Evolutionary conservation across 805 yeast genomes (phyloP), one percentile per base, ranked within the genome.

Genomic region (Brettanomyces nanus): DNA sequence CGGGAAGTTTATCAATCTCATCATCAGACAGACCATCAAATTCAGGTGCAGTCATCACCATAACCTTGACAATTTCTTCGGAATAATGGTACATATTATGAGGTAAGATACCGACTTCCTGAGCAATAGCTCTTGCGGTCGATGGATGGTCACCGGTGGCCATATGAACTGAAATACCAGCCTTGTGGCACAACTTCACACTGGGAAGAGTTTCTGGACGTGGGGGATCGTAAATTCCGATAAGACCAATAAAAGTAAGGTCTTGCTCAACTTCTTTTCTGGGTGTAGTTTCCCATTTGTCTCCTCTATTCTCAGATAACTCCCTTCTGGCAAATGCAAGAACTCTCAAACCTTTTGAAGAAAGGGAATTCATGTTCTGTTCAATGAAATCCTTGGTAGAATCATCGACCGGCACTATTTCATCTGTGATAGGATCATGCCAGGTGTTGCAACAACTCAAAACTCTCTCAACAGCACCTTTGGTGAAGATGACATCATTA

Each of bases 191-290:
- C 42, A 62, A 56, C 48, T 70, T 71, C 18, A 82, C 89, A 5
- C 84, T 72, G 10, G 65, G 72, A 9, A 75, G 72, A 13, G 85
- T 74, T 61, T 82, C 89, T 10, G 65, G 62, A 49, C 90, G 68
- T 40, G 90, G 90, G 15, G 90, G 90, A 55, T 82, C 90, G 52
- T 82, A 81, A 46, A 82, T 80, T 44, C 90, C 90, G 48, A 80
- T 75, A 18, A 82, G 62, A 3, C 90, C 90, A 29, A 76, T 62
- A 48, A 82, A 77, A 3, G 64, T 67, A 36, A 82, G 63, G 10
- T 66, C 63, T 10, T 53, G 44, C 55, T 82, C 90, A 36, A 80
- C 68, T 5, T 48, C 42, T 0, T 52, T 66, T 38, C 82, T 65
- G 22, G 58, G 55, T 34, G 48, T 31, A n/a, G 47, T 52, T 17